Evolutionary conservation across 2,329 filamentous ascomycete species (phyloP), one percentile per base, ranked within the genome.

Genomic region (Neurospora sp.): DNA sequence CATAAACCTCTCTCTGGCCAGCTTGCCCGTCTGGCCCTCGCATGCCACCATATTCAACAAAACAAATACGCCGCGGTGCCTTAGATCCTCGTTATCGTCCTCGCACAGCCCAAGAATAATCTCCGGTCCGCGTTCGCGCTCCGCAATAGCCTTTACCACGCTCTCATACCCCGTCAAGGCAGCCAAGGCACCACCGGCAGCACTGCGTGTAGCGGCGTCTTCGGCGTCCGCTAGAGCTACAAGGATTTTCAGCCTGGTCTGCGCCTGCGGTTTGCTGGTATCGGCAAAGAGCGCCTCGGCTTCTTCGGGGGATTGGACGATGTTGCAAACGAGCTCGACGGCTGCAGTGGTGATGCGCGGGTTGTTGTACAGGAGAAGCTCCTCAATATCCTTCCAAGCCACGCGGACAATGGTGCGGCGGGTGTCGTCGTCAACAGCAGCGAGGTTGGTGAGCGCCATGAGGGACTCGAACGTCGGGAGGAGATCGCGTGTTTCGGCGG

Each of bases 361-460:
- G 78, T 97, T 96, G 65, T 87, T 87, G 15, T 89, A 91, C 1
- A 98, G 86, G 1, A 98, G 83, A 19, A 94, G 86, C 74, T 97
- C 93, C 78, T 98, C 96, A 62, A 97, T 85, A 23, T 88, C 87
- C 0, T 88, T 78, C 87, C 92, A 97, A 0, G 90, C 88, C 4
- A 86, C 83, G 10, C 91, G 88, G 41, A 97, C 88, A 67, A 97
- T 94, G 17, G 86, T 83, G 41, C 86, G 83, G 65, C 90, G 86
- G 6, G 87, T 85, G 6, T 88, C 86, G 40, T 90, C 86, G 68
- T 94, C 90, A 12, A 90, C 87, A 0, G 92, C 96, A 0, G 95
- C 96, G 8, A 99, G 87, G 75, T 99, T 99, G 0, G 96, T 98
- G 41, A 99, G 86, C 0, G 96, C 95, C 79, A 98, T 91, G 8